These are phyloP conservation scores for Metschnikowia drakensbergensis DNA, from an alignment of 805 yeast genomes.

Conservation along the genomic window DNA sequence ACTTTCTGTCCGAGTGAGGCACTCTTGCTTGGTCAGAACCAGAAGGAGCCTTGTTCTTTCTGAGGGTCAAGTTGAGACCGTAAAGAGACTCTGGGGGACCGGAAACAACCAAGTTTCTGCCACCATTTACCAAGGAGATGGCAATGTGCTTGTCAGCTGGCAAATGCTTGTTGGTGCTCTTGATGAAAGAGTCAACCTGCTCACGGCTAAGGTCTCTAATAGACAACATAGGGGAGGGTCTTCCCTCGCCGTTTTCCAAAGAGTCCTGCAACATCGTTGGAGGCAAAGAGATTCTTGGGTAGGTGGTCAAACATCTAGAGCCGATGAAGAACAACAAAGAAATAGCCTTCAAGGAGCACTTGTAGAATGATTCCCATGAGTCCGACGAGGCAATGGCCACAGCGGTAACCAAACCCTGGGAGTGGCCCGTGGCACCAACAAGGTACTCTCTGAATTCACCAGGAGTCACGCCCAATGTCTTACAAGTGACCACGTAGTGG, in stretches of 20 bases:
- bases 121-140: constrained; percentile 91
- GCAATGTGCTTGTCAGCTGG: constrained; percentile 88
- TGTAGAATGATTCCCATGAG: constrained; percentile 80
- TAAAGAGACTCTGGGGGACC: constrained; percentile 98
- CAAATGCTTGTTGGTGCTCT: constrained; percentile 86
- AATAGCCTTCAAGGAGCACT: constrained; percentile 70
- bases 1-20: constrained; percentile 90
- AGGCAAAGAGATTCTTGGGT: constrained; percentile 91
- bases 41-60: constrained; percentile 91
- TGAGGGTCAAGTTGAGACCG: constrained; percentile 86
- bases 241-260: constrained; percentile 90
- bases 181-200: constrained; percentile 76
- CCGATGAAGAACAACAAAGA: constrained; percentile 90
- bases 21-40: constrained; percentile 95
- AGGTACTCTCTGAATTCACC: constrained; percentile 75
- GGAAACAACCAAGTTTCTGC: constrained; percentile 88
- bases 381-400: constrained; percentile 78
- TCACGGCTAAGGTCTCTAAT: constrained; percentile 79
- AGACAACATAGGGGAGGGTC: constrained; percentile 96
- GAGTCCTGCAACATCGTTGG: constrained; percentile 92
- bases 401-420: constrained; percentile 91
- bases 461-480: constrained; percentile 80
- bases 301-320: constrained; percentile 81
- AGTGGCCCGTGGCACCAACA: constrained; percentile 81
- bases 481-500: constrained; percentile 86